Percentiles rank a stretch among this genome's conserved stretches.
These are phyloP conservation scores for Raphidocelis subcapitata DNA, from an alignment of 139 green algal species.

Conservation along the genomic window DNA sequence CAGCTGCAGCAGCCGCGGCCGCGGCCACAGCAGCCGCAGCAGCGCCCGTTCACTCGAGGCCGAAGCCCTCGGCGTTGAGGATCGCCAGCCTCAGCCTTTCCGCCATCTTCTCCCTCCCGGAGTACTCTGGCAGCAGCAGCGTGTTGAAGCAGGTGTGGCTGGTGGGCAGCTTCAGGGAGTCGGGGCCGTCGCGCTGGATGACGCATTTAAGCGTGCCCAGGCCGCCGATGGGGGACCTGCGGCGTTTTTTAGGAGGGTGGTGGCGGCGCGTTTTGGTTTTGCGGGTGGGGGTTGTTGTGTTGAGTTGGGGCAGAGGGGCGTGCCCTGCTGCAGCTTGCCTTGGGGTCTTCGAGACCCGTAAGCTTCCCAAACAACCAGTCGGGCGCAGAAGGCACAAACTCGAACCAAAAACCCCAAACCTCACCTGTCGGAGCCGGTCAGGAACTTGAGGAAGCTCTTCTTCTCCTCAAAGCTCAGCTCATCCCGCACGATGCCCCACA, in stretches of 20 bases:
- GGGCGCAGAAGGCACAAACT: too few species aligned
- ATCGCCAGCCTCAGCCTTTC: constrained; percentile 80
- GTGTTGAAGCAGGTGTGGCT: constrained; percentile 94
- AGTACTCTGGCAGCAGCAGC: constrained; percentile 88
- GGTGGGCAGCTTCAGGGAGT: constrained; percentile 81
- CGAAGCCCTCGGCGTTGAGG: constrained; percentile 91
- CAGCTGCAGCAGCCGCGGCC: too few species aligned
- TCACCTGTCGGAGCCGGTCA: constrained; percentile 75
- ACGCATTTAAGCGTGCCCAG: constrained; percentile 82
- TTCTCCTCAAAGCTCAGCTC: constrained; percentile 47
- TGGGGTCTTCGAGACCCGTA: too few species aligned
- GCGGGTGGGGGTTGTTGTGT: too few species aligned
- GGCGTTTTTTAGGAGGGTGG: too few species aligned
- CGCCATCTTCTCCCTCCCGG: constrained; percentile 61
- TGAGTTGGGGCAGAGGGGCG: too few species aligned
- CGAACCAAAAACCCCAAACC: too few species aligned
- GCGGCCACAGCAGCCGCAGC: too few species aligned
- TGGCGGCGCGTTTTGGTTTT: too few species aligned
- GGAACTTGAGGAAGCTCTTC: constrained; percentile 90
- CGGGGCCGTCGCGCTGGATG: constrained; percentile 82
- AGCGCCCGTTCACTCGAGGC: too few species aligned
- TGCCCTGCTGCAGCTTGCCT: too few species aligned
- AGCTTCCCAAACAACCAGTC: too few species aligned
- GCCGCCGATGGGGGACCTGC: constrained; percentile 82
- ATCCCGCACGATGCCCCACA: constrained; percentile 72